Percentiles rank a stretch among this genome's conserved stretches.
Conservation (phyloP, 129 eudicot genomes). For the Sambucus nigra region DNA sequence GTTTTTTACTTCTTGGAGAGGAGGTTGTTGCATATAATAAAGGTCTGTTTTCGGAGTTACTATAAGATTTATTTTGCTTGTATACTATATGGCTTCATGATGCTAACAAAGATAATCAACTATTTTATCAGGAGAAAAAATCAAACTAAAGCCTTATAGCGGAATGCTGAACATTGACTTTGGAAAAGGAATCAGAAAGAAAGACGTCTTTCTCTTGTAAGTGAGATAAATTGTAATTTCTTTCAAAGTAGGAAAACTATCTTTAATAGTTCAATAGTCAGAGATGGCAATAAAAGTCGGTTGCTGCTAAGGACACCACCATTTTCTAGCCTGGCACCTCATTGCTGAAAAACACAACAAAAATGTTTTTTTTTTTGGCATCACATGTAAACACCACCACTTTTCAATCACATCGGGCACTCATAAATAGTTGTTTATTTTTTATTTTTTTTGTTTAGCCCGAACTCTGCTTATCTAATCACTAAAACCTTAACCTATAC, state of each 20-base stretch:
- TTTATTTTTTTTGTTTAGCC: no score
- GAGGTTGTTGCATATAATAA: slow-evolving; percentile 77
- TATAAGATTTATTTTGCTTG: not conserved
- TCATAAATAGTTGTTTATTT: no score
- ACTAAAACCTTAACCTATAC: no score
- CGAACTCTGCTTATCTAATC: no score
- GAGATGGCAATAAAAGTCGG: no score
- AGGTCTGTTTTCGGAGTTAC: slow-evolving; percentile 36
- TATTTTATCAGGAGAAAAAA: slow-evolving; percentile 49
- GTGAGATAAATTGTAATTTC: slow-evolving; percentile 8
- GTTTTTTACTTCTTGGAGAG: slow-evolving; percentile 92
- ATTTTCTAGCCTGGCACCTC: no score
- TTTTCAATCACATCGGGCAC: no score
- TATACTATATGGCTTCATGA: slow-evolving; percentile 6
- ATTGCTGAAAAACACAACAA: no score
- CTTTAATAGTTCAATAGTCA: no score
- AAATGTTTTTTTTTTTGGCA: no score
- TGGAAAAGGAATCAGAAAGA: slow-evolving; percentile 79
- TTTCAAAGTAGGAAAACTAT: not conserved
- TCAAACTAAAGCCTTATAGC: slow-evolving; percentile 76
- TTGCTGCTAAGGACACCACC: no score
- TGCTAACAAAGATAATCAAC: slow-evolving; percentile 13
- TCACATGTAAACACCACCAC: no score
- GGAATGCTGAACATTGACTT: slow-evolving; percentile 86
- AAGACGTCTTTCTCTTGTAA: slow-evolving; percentile 88